Conservation (phyloP, 257 asterid genomes). For the Rauvolfia tetraphylla region DNA sequence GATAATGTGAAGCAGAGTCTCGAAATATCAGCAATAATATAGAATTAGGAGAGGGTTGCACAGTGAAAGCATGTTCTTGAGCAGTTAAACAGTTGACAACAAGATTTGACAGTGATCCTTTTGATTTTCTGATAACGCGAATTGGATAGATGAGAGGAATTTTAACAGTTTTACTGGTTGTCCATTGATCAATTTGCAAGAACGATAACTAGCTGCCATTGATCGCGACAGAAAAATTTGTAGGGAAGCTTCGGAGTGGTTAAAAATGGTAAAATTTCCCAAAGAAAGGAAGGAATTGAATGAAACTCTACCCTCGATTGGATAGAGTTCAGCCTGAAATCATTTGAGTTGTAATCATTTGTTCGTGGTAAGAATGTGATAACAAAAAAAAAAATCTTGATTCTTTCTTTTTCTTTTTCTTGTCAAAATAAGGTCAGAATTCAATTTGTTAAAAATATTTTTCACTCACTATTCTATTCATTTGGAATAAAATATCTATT, state of each 20-base stretch:
- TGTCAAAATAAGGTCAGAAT: no score
- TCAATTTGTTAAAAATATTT: no score
- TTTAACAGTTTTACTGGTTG: background rate
- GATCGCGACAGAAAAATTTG: background rate
- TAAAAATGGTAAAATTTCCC: background rate
- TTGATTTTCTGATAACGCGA: background rate
- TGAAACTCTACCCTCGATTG: background rate
- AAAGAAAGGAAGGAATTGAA: background rate
- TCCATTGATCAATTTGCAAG: background rate
- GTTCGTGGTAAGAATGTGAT: no score
- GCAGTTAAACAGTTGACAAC: background rate
- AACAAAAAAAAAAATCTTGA: no score
- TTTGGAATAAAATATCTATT: no score
- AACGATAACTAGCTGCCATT: background rate
- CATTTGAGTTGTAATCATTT: no score
- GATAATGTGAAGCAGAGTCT: background rate
- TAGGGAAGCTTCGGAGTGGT: background rate
- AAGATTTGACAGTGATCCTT: background rate
- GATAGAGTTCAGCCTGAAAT: background rate
- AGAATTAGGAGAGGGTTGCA: background rate
- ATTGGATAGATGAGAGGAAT: background rate
- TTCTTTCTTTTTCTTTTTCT: no score
- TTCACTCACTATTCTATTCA: no score
- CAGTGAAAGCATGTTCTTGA: background rate
- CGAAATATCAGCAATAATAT: background rate